These are phyloP conservation scores for Acacia acuminata DNA, from an alignment of 306 rosid species.

Conservation along the genomic window DNA sequence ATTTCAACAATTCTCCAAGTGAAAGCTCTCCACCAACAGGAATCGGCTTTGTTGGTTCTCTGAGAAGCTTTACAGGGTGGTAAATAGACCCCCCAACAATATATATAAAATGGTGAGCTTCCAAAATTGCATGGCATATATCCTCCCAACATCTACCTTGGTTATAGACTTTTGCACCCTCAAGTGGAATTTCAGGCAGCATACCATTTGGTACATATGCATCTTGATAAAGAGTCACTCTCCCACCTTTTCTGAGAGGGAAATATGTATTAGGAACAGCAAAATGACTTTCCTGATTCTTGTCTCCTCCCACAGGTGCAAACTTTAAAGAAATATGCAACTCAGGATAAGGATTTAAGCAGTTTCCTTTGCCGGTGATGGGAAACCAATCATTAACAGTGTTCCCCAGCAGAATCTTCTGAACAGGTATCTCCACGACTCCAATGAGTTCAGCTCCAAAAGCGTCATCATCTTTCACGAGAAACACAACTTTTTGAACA, in stretches of 20 bases:
- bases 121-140: constrained; percentile 73
- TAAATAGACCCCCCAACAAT: constrained; percentile 69
- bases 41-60: constrained; percentile 64
- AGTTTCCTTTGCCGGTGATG: constrained; percentile 49
- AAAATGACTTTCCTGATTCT: constrained; percentile 4
- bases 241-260: constrained; percentile 69
- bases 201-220: constrained; percentile 60
- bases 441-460: constrained; percentile 82
- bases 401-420: constrained; percentile 47
- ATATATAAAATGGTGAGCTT: constrained; percentile 70
- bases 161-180: constrained; percentile 49
- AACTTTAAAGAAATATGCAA: constrained; percentile 62
- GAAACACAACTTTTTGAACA: constrained; percentile 50
- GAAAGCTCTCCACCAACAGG: constrained; percentile 73
- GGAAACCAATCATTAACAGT: constrained; percentile 71
- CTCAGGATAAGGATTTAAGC: constrained; percentile 65
- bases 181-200: constrained; percentile 63
- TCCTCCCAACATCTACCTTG: constrained; percentile 73
- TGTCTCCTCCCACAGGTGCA: constrained; percentile 37
- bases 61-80: constrained; percentile 58
- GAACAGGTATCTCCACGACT: constrained; percentile 57
- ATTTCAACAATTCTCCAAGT: constrained; percentile 69
- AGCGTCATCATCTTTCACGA: constrained; percentile 70
- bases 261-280: constrained; percentile 65
- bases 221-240: constrained; percentile 70